Conservation (phyloP, 2,329 filamentous ascomycete species). For the Fusarium stilboides region DNA sequence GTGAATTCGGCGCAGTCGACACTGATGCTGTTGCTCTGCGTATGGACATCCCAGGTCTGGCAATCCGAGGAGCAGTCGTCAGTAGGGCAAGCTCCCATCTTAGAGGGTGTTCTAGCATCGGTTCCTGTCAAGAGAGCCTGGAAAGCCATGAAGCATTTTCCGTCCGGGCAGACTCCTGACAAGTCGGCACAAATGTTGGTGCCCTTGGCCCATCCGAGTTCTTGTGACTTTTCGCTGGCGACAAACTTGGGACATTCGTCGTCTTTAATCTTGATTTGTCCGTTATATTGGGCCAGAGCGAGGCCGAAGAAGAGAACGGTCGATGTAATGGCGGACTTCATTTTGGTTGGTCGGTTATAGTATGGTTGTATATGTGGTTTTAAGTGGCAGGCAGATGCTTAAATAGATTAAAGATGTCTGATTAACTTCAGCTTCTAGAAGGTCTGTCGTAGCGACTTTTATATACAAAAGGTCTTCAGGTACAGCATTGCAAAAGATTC, state of each 20-base stretch:
- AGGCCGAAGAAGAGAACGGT: neutral
- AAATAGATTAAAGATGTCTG: neutral
- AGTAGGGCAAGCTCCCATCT: constrained; percentile 14
- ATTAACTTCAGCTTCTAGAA: neutral
- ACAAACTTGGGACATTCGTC: constrained; percentile 13
- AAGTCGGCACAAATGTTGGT: constrained; percentile 22
- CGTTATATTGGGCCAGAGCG: constrained; percentile 10
- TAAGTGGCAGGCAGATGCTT: no score
- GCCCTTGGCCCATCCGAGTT: neutral
- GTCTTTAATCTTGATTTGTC: constrained; percentile 16
- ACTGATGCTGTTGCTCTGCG: neutral
- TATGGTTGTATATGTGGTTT: fast-evolving
- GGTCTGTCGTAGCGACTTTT: neutral
- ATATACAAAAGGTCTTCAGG: neutral
- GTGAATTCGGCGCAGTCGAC: constrained; percentile 22
- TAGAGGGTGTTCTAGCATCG: neutral
- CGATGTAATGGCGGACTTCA: neutral
- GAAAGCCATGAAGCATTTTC: constrained; percentile 19
- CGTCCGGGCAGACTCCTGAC: constrained; percentile 9
- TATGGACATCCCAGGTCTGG: constrained; percentile 13
- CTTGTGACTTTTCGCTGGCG: neutral
- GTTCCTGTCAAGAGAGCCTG: neutral
- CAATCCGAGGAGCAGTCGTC: constrained; percentile 11
- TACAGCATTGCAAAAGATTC: neutral
- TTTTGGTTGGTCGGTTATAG: neutral